A percentile compares a stretch with the other conserved stretches of the same genome.
Evolutionary conservation across 2,329 filamentous ascomycete species (phyloP).

Genomic region (Pestalotiopsis sp.): DNA sequence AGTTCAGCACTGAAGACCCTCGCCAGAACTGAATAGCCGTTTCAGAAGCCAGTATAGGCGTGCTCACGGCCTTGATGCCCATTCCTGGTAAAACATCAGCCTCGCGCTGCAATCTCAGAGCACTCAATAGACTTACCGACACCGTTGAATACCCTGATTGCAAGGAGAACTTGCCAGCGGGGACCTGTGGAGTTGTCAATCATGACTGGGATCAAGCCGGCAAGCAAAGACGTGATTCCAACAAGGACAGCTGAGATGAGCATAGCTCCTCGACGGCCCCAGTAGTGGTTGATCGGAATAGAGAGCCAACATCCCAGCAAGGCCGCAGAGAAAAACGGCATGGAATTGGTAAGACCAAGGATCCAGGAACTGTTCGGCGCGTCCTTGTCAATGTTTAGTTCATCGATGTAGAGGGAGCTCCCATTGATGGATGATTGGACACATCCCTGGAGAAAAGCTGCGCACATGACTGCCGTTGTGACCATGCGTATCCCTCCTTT

Average conservation of each 20-base stretch:
- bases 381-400: conserved; percentile 10
- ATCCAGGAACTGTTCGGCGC: conserved; percentile 26
- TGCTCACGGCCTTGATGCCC: conserved; percentile 49
- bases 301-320: conserved; percentile 39
- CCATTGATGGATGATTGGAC: conserved; percentile 22
- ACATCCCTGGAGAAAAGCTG: conserved; percentile 43
- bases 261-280: conserved; percentile 41
- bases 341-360: conserved; percentile 39
- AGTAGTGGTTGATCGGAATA: conserved; percentile 39
- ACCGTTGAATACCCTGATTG: conserved; percentile 5
- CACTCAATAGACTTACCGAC: background rate
- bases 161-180: conserved; percentile 1
- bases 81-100: conserved; percentile 31
- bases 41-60: conserved; percentile 48
- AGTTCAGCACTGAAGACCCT: conserved; percentile 45
- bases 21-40: conserved; percentile 47
- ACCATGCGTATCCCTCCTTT: conserved; percentile 39
- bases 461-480: conserved; percentile 41
- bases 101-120: too few relatives aligned
- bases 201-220: background rate
- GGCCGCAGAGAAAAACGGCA: conserved; percentile 40
- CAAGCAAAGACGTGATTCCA: conserved; percentile 32
- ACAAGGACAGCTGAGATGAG: conserved; percentile 38
- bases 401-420: background rate
- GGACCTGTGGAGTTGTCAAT: background rate